Evolutionary conservation across 495 filamentous ascomycete species (phyloP).

Genomic region (Chaetomium tenue): DNA sequence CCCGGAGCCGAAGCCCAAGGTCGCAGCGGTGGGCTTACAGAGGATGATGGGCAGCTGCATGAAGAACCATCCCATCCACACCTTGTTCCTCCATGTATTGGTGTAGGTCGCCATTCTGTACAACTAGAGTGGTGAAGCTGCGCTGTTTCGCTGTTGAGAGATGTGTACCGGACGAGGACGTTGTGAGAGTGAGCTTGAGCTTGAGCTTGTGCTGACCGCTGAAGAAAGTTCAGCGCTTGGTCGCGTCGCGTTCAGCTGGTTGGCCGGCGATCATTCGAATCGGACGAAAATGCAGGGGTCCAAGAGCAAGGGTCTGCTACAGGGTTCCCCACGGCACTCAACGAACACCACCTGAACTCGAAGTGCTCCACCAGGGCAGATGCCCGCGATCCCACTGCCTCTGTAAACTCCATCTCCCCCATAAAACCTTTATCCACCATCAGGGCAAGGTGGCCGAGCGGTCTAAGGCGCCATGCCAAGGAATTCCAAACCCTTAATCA

Average conservation of each 20-base stretch:
- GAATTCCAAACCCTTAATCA: slow-evolving; percentile 2
- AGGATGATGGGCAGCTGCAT: slow-evolving; percentile 67
- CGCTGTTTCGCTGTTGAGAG: neutral
- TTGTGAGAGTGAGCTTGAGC: too few relatives aligned
- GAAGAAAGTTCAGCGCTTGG: neutral
- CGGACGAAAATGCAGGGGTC: neutral
- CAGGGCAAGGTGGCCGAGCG: slow-evolving; percentile 12
- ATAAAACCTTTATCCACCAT: neutral
- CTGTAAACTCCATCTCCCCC: neutral
- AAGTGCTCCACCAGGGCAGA: neutral
- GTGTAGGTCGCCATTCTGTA: slow-evolving; percentile 37
- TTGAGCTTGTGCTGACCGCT: neutral
- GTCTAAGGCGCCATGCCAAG: slow-evolving; percentile 11
- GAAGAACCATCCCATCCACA: slow-evolving; percentile 69
- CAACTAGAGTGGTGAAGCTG: neutral
- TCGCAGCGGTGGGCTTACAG: slow-evolving; percentile 45
- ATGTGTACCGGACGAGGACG: too few relatives aligned
- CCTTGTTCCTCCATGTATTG: slow-evolving; percentile 44
- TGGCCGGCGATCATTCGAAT: neutral
- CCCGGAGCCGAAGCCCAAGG: too few relatives aligned
- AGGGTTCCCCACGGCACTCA: neutral
- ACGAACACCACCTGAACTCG: neutral
- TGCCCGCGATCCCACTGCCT: neutral
- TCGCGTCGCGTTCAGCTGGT: neutral
- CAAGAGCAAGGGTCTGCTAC: neutral